Evolutionary conservation across 331 rosid species (phyloP).

Genomic region (Malus hybrid): DNA sequence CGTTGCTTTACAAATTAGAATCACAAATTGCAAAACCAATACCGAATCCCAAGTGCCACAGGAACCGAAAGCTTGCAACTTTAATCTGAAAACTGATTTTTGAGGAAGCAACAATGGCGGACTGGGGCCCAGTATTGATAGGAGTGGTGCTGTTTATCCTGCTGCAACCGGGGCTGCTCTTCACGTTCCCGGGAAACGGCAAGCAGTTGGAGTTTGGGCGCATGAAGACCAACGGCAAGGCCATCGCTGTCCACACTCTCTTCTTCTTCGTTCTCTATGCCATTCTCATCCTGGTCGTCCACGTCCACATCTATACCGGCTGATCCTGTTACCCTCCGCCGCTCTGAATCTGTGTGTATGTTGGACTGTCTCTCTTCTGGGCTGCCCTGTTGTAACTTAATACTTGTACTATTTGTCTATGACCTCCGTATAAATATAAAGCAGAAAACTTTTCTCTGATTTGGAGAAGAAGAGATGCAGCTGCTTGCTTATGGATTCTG

Average conservation of each 20-base stretch:
- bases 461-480: not conserved
- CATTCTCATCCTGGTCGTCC: conserved; percentile 61
- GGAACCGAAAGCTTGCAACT: not conserved
- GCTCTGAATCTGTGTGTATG: not conserved
- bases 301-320: conserved; percentile 77
- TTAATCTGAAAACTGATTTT: not conserved
- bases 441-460: not conserved
- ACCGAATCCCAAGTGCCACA: conserved; percentile 6
- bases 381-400: not conserved
- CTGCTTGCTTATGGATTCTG: not conserved
- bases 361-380: not conserved
- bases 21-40: not conserved
- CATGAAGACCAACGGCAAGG: conserved; percentile 89
- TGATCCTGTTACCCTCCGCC: conserved; percentile 15
- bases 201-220: conserved; percentile 68
- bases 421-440: not conserved
- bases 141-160: conserved; percentile 86
- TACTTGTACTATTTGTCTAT: not conserved
- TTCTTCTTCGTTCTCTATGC: conserved; percentile 73
- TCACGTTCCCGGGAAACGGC: conserved; percentile 66
- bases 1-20: not conserved
- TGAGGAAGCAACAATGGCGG: conserved; percentile 39
- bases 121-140: conserved; percentile 81
- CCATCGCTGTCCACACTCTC: conserved; percentile 80
- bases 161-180: conserved; percentile 81